These are phyloP conservation scores for Scedosporium minutisporum DNA, from an alignment of 2,329 filamentous ascomycete genomes.

Conservation along the genomic window DNA sequence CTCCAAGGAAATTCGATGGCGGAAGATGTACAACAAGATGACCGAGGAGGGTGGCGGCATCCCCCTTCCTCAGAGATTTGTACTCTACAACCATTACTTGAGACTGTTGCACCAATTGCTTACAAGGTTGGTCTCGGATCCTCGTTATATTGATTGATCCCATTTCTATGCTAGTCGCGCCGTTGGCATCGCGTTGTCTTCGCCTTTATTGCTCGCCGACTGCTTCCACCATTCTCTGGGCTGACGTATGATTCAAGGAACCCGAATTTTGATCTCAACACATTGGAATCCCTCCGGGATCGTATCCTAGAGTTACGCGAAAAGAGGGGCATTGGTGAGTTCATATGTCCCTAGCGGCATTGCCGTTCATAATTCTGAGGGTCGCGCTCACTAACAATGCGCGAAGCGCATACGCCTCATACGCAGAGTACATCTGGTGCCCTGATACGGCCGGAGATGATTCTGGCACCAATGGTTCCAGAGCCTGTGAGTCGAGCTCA, in stretches of 20 bases:
- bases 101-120: slow-evolving; percentile 39
- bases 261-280: slow-evolving; percentile 45
- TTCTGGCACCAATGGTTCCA: neutral
- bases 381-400: neutral
- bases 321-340: slow-evolving; percentile 42
- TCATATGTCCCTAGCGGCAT: neutral
- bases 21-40: slow-evolving; percentile 48
- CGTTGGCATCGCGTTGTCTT: neutral
- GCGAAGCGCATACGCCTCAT: neutral
- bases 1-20: slow-evolving; percentile 42
- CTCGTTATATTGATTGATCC: too few species aligned
- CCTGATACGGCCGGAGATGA: neutral
- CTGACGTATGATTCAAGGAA: slow-evolving; percentile 25
- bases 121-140: slow-evolving; percentile 30
- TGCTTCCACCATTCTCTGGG: neutral
- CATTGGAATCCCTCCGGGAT: slow-evolving; percentile 37
- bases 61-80: slow-evolving; percentile 41
- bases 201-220: neutral
- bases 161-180: too few species aligned
- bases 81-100: slow-evolving; percentile 47
- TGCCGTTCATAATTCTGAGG: neutral
- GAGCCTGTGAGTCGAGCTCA: slow-evolving; percentile 1
- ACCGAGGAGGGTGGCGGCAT: slow-evolving; percentile 41
- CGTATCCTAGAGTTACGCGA: slow-evolving; percentile 43
- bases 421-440: neutral